Evolutionary conservation across 305 asterid genomes (phyloP), one percentile per base, ranked within the genome.

Genomic region (Andrographis paniculata): DNA sequence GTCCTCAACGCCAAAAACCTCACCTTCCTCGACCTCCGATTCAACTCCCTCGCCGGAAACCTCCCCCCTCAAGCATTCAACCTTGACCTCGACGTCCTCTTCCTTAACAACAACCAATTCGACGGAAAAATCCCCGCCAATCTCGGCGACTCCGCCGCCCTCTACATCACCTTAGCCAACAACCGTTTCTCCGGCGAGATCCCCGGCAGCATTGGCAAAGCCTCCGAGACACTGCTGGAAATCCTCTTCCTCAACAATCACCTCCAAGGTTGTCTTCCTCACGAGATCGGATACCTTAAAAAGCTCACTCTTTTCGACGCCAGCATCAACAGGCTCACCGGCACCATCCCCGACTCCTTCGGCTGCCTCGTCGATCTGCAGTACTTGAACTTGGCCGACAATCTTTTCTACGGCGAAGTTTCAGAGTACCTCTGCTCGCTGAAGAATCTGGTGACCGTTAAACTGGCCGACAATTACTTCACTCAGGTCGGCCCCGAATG

Each of bases 401-500:
- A 35, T 35, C 12, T 1, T 5, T 13, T 35, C 3, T 35, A 35
- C 40, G 40, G 40, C 16, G 16, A 13, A 16, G 40, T 35, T 14
- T 16, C 40, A 16, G 40, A 35, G 12, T 35, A 13, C 16, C 16
- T 35, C 6, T 35, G 40, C 40, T 11, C 12, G 16, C 16, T 35
- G 16, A 13, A 16, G 14, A 35, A 2, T 16, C 40, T 35, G 15
- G 40, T 35, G 14, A 35, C 5, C 12, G 40, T 35, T 6, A 35
- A 8, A 14, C 12, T 35, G 40, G 12, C 2, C 2, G 1, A 1
- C 40, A 35, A 35, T 13, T 35, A 35, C 40, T 35, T 35, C 16
- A 35, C 92, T 0, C 70, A 84, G 59, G 79, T 77, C 24, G 94
- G 92, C 17, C 79, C 77, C 0, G 64, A 50, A 47, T 84, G 94